Conservation (phyloP, 2,329 filamentous ascomycete genomes). For the Neocucurbitaria cava region DNA sequence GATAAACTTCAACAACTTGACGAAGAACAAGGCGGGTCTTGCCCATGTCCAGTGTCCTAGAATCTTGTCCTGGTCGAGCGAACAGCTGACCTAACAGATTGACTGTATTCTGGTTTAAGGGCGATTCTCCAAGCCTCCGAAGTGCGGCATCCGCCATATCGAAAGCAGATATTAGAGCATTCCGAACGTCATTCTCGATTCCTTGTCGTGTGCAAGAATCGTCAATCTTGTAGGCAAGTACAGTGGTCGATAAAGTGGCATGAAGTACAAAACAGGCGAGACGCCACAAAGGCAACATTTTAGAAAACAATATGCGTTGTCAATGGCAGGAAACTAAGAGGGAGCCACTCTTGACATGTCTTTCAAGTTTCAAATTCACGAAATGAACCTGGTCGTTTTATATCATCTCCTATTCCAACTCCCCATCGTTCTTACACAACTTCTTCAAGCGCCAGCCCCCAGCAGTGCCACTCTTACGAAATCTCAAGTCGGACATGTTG, state of each 20-base stretch:
- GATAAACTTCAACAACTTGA: not conserved
- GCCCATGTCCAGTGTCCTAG: not conserved
- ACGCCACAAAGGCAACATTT: not conserved
- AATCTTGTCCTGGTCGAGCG: not conserved
- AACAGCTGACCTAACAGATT: constrained; percentile 10
- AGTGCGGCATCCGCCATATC: constrained; percentile 12
- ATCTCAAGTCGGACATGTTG: too few relatives aligned
- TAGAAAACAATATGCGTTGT: not conserved
- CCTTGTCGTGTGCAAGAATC: constrained; percentile 9
- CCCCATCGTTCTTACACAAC: too few relatives aligned
- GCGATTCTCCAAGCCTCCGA: not conserved
- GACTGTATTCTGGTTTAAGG: not conserved
- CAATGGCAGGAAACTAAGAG: too few relatives aligned
- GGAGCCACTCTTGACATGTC: too few relatives aligned
- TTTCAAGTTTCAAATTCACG: too few relatives aligned
- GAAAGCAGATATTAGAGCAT: constrained; percentile 12
- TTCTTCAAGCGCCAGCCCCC: too few relatives aligned
- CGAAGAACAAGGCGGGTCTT: not conserved
- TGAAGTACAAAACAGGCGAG: not conserved
- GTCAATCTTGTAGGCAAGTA: constrained; percentile 10
- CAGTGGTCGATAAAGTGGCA: not conserved
- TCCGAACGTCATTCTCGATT: constrained; percentile 6
- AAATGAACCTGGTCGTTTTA: too few relatives aligned
- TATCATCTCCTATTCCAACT: too few relatives aligned
- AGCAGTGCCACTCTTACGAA: too few relatives aligned